Evolutionary conservation across 2,329 filamentous ascomycete species (phyloP), one percentile per base, ranked within the genome.

Genomic region (Colletotrichum echinochloae): DNA sequence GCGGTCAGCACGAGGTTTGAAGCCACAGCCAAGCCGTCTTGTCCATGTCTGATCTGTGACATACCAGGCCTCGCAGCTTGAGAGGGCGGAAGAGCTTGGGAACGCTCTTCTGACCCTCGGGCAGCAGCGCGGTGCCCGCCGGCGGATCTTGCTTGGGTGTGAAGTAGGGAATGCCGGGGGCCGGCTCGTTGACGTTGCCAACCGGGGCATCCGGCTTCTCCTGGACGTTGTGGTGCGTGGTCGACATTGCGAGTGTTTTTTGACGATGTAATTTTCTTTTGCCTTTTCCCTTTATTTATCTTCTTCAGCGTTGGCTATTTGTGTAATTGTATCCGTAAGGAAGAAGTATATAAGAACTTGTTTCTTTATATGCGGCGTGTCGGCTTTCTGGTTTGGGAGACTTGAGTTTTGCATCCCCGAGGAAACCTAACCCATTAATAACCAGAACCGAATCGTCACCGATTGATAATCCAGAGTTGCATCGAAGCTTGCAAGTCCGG

Each of bases 1-100:
- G 14, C 5, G 8, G 26, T 59, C 9, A 59, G 37, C 37, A n/a
- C 7, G 1, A 37, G 33, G 33, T 9, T 18, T 9, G 16, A 6
- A 11, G 28, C 14, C 3, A n/a, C n/a, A n/a, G n/a, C n/a, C n/a
- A n/a, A 7, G 12, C 9, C 30, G 12, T 37, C 12, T n/a, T 11
- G 44, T 51, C 16, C 4, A 0, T 16, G 18, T 51, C 48, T 5
- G 33, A 80, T 83, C 20, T 23, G 5, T 2, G 33, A 55, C 85
- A 78, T 7, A 78, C 81, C 37, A 84, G 74, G 55, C 79, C 79
- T 41, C 83, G 79, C 60, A 86, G 80, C 48, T 77, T 82, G 44
- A 86, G 74, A 2, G 84, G 83, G 0, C 77, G 79, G 75, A 86
- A 85, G 23, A 85, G 74, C 57, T 74, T 78, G 30, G 55, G 64